Evolutionary conservation across 106 monocot genomes (phyloP), one percentile per base, ranked within the genome.

Genomic region (Triglochin maritima): DNA sequence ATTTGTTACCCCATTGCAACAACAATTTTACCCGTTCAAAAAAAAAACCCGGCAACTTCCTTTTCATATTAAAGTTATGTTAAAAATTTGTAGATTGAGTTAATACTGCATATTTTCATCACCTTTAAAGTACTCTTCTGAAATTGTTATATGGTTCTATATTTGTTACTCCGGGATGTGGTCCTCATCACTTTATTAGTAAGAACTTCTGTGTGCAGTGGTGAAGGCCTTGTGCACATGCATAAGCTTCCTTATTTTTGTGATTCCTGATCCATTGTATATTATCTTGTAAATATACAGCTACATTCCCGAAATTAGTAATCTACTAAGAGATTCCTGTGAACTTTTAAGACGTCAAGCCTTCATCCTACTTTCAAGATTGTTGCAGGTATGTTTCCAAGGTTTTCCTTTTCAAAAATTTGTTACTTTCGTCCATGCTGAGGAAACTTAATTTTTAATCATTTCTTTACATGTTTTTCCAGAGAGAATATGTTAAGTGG

Each of bases 401-500:
- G 5, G 50, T 52, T 62, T 50, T 60, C n/a, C 3, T 42, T 11
- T 17, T 62, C 10, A 60, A 49, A 51, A 59, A 17, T 15, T 64
- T 64, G 46, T 13, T 14, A 45, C 44, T 49, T 48, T n/a, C 14
- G 13, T 47, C 17, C 45, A 64, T 45, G 46, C 6, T 64, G 49
- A 14, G 9, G 10, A 55, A 4, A 12, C 55, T 12, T 55, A 56
- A 13, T 69, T 7, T 14, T 4, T 3, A 11, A 46, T 2, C 7
- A 49, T 29, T 56, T 57, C 3, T 53, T 58, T 13, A 13, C 46
- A 50, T 45, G 5, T 15, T 64, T 49, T 14, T 11, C 17, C 65
- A 98, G 96, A 81, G 96, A 72, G 96, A 98, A 74, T 98, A 98
- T 67, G 90, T 98, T 48, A 98, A 98, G 74, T 98, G 96, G 96